Percentiles rank a stretch among this genome's conserved stretches.
phyloP scores from a whole-genome alignment of 2,329 filamentous ascomycete genomes.

The Diaporthe eres region DNA sequence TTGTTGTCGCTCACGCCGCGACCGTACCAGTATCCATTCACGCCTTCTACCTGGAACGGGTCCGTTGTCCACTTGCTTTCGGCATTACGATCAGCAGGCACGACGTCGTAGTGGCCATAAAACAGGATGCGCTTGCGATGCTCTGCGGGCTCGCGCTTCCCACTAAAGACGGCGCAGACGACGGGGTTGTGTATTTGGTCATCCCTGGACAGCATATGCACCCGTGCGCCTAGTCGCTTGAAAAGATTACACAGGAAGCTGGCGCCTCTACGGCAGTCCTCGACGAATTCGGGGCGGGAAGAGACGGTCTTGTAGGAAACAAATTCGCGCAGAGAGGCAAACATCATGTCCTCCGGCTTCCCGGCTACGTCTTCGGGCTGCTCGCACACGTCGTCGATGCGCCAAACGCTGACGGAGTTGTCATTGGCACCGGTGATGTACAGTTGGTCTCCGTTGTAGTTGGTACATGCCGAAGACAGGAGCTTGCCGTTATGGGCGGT shows the following conservation, averaged over 20 bases:
- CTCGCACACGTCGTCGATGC: constrained; percentile 68
- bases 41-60: constrained; percentile 89
- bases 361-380: constrained; percentile 54
- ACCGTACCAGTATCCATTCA: constrained; percentile 94
- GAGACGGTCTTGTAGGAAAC: constrained; percentile 94
- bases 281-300: constrained; percentile 85
- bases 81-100: constrained; percentile 86
- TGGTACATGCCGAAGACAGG: constrained; percentile 84
- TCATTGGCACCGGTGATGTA: constrained; percentile 97
- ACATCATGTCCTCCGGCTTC: constrained; percentile 66
- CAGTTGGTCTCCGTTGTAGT: constrained; percentile 79
- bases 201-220: constrained; percentile 89
- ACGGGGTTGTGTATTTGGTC: constrained; percentile 85
- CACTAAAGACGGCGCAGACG: constrained; percentile 90
- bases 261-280: constrained; percentile 93
- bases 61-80: constrained; percentile 85
- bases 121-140: constrained; percentile 90
- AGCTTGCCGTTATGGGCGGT: constrained; percentile 87
- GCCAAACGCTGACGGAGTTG: constrained; percentile 90
- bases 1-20: constrained; percentile 99
- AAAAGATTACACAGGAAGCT: constrained; percentile 92
- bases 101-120: constrained; percentile 98
- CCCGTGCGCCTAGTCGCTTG: constrained; percentile 90
- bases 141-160: constrained; percentile 75
- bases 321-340: constrained; percentile 85